These are phyloP conservation scores for Lasiosphaeria hispida DNA, from an alignment of 495 filamentous ascomycete species.

Conservation along the genomic window DNA sequence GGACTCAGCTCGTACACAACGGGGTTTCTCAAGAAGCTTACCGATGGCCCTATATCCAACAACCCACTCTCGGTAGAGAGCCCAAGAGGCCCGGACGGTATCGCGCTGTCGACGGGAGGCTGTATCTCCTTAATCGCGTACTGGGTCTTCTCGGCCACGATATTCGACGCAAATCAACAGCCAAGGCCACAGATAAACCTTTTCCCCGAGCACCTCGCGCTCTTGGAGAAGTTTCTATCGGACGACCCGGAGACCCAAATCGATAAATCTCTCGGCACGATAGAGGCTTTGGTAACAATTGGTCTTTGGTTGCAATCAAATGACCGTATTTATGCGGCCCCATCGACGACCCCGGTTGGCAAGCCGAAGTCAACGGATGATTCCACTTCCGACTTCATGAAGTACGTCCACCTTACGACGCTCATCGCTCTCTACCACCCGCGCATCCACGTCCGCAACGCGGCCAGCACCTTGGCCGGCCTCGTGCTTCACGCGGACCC, in stretches of 20 bases:
- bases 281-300: slow-evolving; percentile 50
- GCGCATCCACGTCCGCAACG: slow-evolving; percentile 63
- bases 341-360: slow-evolving; percentile 12
- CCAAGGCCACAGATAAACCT: slow-evolving; percentile 48
- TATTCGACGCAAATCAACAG: slow-evolving; percentile 48
- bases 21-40: slow-evolving; percentile 31
- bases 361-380: slow-evolving; percentile 16
- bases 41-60: slow-evolving; percentile 28
- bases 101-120: slow-evolving; percentile 72
- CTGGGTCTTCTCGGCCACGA: slow-evolving; percentile 50
- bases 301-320: slow-evolving; percentile 50
- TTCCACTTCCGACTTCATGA: slow-evolving; percentile 43
- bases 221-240: slow-evolving; percentile 61
- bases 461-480: slow-evolving; percentile 71
- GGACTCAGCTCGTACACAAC: slow-evolving; percentile 40
- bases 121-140: slow-evolving; percentile 62
- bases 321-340: slow-evolving; percentile 24
- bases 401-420: slow-evolving; percentile 60
- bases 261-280: slow-evolving; percentile 33
- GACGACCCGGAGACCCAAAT: slow-evolving; percentile 40
- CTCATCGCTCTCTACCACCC: slow-evolving; percentile 67
- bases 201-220: slow-evolving; percentile 61
- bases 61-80: slow-evolving; percentile 41
- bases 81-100: slow-evolving; percentile 54
- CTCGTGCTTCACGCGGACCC: slow-evolving; percentile 75